Conservation (phyloP, 345 rosid genomes). For the Turnera subulata region DNA sequence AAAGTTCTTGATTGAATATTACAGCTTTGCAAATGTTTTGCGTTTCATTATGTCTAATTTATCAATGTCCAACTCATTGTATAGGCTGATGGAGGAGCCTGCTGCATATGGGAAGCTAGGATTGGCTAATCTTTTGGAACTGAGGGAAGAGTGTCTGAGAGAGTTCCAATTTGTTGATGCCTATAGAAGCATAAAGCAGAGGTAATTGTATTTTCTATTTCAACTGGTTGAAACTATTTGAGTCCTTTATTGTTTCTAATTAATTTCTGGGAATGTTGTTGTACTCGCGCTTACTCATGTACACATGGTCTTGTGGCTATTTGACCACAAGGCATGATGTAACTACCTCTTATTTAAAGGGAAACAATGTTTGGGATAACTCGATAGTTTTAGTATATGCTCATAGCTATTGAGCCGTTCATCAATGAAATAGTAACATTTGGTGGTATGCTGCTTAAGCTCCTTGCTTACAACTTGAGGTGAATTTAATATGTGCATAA, state of each 20-base stretch:
- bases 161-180: slow-evolving; percentile 95
- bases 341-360: too few relatives aligned
- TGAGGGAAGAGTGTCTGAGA: slow-evolving; percentile 96
- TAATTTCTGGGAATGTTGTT: too few relatives aligned
- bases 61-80: slow-evolving; percentile 8
- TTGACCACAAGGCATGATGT: too few relatives aligned
- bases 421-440: too few relatives aligned
- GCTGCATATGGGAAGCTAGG: slow-evolving; percentile 98
- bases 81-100: slow-evolving; percentile 97
- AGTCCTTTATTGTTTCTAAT: neutral
- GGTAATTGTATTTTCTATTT: slow-evolving; percentile 44
- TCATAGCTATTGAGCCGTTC: too few relatives aligned
- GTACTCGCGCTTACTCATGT: too few relatives aligned
- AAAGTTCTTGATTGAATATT: neutral
- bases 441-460: too few relatives aligned
- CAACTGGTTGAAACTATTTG: neutral
- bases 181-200: slow-evolving; percentile 92
- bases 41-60: neutral
- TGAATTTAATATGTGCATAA: too few relatives aligned
- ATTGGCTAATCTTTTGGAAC: slow-evolving; percentile 94
- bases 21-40: neutral
- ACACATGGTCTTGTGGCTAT: too few relatives aligned
- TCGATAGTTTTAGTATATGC: too few relatives aligned
- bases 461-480: too few relatives aligned
- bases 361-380: too few relatives aligned